Evolutionary conservation across 768 basidiomycete genomes (phyloP), one percentile per base, ranked within the genome.

Genomic region (Tricholoma sp.): DNA sequence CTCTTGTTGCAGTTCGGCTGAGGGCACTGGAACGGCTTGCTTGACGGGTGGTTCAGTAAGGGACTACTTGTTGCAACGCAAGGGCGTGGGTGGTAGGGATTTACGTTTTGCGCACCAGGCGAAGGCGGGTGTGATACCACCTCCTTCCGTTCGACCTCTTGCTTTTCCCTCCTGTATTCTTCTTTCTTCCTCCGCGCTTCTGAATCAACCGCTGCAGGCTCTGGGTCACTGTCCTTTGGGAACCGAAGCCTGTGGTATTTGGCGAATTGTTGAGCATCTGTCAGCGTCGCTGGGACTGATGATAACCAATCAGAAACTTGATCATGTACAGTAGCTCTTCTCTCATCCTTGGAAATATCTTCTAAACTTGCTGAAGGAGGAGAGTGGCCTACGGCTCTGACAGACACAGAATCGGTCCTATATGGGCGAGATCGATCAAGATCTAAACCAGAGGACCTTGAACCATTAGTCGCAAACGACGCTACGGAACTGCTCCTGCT

Each of bases 1-100:
- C 83, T 83, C 79, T 98, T 98, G 76, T 91, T 93, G 78, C 94
- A 98, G 61, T 94, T 93, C 0, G 91, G 85, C 70, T 95, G 95
- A 8, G 94, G 94, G 77, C 94, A 98, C 49, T 84, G 81, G 83
- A 94, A 95, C 4, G 93, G 91, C 71, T 94, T 94, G 57, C 83
- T 84, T 50, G 88, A 73, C 37, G 72, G 3, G 85, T 83, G 0
- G 85, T n/a, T n/a, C n/a, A n/a, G n/a, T n/a, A n/a, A n/a, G n/a
- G n/a, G n/a, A n/a, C n/a, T n/a, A n/a, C n/a, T n/a, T n/a, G n/a
- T n/a, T n/a, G n/a, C n/a, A n/a, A n/a, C n/a, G n/a, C n/a, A n/a
- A n/a, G n/a, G n/a, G n/a, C n/a, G n/a, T n/a, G n/a, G n/a, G n/a
- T n/a, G n/a, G n/a, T n/a, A n/a, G n/a, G n/a, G n/a, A n/a, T n/a